Base-by-base conservation (phyloP, 2,329 filamentous ascomycete genomes). In the Claviceps sp. region DNA sequence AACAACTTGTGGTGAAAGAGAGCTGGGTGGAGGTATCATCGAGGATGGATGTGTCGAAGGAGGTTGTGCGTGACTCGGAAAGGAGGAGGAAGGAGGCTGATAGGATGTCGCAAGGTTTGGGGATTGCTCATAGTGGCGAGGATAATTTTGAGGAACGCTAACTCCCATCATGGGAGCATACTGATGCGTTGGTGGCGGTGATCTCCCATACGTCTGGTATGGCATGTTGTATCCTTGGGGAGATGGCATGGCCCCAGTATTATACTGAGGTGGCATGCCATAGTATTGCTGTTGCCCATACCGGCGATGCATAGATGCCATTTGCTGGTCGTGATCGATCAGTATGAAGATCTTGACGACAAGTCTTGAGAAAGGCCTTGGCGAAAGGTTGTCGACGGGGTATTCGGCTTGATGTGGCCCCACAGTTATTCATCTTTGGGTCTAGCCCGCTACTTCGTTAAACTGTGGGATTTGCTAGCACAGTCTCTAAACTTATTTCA, bases 201-300 rank as follows among this genome's bases (percentile, higher is more conserved):
- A 75, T 50, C 72, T 70, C 40, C 67, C 65, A 58, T 79, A 78
- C 47, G 63, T 65, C 52, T 70, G 72, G 58, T 78, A 78, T 18
- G 72, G 69, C 60, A 74, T 67, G 59, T 34, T 34, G 30, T 77
- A 78, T 30, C 67, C 69, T 20, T 68, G 63, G 44, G 30, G 30
- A 9, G 66, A 69, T 51, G 71, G 69, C 60, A 78, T 72, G 45
- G 62, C 69, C 16, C 66, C 68, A 56, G 70, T 73, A 61, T 80
- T 81, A 60, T 85, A 79, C 53, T 78, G 79, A 55, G 77, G 76
- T 53, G 78, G 73, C 66, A 82, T 75, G 55, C 74, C 76, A 61
- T 77, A 79, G 58, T 70, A 71, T 47, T 63, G 64, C 54, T 65
- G 67, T 59, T 61, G 69, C 60, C 60, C 65, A 62, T 81, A 81